Percentiles rank a stretch among this genome's conserved stretches.
phyloP scores from a whole-genome alignment of 1,139 yeast species.

The Kluyveromyces sp. region DNA sequence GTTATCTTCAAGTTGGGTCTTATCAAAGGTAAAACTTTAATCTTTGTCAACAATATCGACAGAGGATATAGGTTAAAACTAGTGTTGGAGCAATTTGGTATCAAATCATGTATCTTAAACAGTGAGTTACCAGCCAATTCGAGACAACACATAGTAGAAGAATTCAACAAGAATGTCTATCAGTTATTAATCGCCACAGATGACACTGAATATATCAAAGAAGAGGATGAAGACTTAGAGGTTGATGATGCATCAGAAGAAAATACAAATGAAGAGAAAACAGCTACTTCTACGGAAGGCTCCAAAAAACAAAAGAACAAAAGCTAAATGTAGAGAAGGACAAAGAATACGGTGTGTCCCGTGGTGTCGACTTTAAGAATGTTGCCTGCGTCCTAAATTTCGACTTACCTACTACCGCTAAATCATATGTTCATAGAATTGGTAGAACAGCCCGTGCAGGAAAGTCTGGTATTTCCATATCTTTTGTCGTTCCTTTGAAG shows the following conservation, averaged over 20 bases:
- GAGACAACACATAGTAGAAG: constrained; percentile 89
- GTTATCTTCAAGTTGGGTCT: constrained; percentile 84
- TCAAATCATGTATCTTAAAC: constrained; percentile 79
- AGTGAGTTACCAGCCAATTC: constrained; percentile 92
- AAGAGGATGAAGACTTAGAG: constrained; percentile 43
- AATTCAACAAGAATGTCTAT: constrained; percentile 85
- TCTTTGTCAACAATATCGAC: constrained; percentile 90
- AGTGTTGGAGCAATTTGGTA: constrained; percentile 91
- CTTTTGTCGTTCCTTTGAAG: constrained; percentile 78
- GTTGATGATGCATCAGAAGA: constrained; percentile 21
- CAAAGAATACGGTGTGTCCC: constrained; percentile 84
- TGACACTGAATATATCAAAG: constrained; percentile 58
- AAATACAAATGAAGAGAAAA: constrained; percentile 13
- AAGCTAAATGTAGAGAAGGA: constrained; percentile 41
- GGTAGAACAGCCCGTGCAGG: constrained; percentile 99
- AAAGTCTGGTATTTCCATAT: constrained; percentile 87
- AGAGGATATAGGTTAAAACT: constrained; percentile 89
- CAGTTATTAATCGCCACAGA: constrained; percentile 90
- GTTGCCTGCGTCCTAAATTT: constrained; percentile 96
- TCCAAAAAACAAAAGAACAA: constrained; percentile 22
- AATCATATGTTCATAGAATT: constrained; percentile 85
- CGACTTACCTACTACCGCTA: constrained; percentile 86
- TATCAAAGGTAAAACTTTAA: constrained; percentile 83
- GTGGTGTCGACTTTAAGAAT: constrained; percentile 95
- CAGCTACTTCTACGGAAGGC: constrained; percentile 13